Percentiles rank a stretch among this genome's conserved stretches.
phyloP scores from a whole-genome alignment of 1,284 basidiomycete species.

The Wolfiporia cocos region DNA sequence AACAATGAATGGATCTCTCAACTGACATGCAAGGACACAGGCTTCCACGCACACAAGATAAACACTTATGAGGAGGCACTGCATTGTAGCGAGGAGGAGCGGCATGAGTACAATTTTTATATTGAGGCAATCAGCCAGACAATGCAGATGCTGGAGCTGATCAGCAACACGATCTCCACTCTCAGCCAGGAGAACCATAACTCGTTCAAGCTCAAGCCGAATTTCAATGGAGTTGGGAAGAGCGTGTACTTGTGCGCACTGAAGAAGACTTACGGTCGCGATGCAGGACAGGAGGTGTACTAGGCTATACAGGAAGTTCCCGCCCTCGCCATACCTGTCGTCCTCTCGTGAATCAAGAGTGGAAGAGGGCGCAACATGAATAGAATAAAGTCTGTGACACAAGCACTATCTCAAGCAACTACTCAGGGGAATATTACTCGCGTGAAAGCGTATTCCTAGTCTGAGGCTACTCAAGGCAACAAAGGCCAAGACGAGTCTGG shows the following conservation, averaged over 20 bases:
- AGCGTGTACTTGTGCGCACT: slow-evolving; percentile 92
- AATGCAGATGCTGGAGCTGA: slow-evolving; percentile 88
- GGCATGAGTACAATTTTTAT: slow-evolving; percentile 99
- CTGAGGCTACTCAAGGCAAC: no score
- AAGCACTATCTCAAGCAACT: no score
- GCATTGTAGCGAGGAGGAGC: slow-evolving; percentile 94
- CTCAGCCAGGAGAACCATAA: slow-evolving; percentile 79
- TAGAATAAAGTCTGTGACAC: slow-evolving; percentile 99
- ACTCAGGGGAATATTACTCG: no score
- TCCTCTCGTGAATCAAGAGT: slow-evolving; percentile 91
- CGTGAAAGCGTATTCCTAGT: no score
- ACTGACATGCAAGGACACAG: slow-evolving; percentile 90
- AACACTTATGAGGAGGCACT: slow-evolving; percentile 96
- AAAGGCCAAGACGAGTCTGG: no score
- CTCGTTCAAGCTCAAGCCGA: slow-evolving; percentile 86
- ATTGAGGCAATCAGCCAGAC: slow-evolving; percentile 94
- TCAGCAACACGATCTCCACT: slow-evolving; percentile 82
- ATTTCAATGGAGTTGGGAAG: slow-evolving; percentile 87
- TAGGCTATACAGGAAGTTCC: slow-evolving; percentile 93
- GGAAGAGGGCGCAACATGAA: slow-evolving; percentile 94
- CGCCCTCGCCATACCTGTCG: slow-evolving; percentile 87
- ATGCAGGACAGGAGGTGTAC: slow-evolving; percentile 85
- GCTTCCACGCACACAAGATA: slow-evolving; percentile 89
- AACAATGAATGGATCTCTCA: slow-evolving; percentile 98
- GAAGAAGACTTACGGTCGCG: slow-evolving; percentile 95